A percentile compares a stretch with the other conserved stretches of the same genome.
Conservation (phyloP, 2,329 filamentous ascomycete genomes). For the Diaporthe sp. region DNA sequence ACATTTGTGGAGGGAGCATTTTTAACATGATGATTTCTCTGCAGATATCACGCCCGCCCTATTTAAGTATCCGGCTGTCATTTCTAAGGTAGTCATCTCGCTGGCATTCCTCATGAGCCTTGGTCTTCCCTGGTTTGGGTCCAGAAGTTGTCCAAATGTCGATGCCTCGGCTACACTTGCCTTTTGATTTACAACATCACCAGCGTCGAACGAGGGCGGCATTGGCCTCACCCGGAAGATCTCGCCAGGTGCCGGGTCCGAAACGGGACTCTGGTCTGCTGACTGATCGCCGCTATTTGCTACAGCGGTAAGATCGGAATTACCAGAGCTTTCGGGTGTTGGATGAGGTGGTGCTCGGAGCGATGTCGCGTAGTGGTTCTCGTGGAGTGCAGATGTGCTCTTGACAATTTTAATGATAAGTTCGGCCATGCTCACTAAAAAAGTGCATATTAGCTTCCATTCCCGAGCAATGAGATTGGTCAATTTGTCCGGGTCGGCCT, state of each 20-base stretch:
- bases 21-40: constrained; percentile 13
- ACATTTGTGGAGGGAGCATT: no score
- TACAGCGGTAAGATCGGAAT: not conserved
- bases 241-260: not conserved
- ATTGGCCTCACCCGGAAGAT: not conserved
- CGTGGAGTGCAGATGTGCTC: constrained; percentile 5
- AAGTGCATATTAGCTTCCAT: not conserved
- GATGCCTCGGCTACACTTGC: constrained; percentile 16
- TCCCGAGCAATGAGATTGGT: not conserved
- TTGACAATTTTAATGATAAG: constrained; percentile 54
- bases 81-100: constrained; percentile 28
- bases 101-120: constrained; percentile 25
- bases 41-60: not conserved
- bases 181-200: constrained; percentile 4
- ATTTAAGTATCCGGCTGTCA: constrained; percentile 15
- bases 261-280: not conserved
- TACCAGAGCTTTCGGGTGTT: not conserved
- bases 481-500: no score
- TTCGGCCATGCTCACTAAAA: constrained; percentile 57
- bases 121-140: not conserved
- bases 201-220: constrained; percentile 6
- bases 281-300: not conserved
- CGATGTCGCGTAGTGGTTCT: constrained; percentile 2
- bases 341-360: not conserved
- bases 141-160: not conserved